Percentiles rank a stretch among this genome's conserved stretches.
These are phyloP conservation scores for Citrus glauca DNA, from an alignment of 345 rosid species.

Conservation along the genomic window DNA sequence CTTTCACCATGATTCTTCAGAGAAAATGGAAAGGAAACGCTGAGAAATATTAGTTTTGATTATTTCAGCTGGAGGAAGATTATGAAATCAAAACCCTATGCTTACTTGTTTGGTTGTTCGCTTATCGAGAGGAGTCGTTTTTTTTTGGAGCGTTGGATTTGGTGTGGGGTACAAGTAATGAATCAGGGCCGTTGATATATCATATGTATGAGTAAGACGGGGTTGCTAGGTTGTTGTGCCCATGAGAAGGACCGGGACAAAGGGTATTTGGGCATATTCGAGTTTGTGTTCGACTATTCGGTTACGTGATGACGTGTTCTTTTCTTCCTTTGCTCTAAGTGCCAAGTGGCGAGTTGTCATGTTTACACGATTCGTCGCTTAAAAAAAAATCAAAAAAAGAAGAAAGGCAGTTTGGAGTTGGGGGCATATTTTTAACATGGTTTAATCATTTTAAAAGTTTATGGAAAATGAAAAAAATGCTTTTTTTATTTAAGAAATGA, in stretches of 20 bases:
- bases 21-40: slow-evolving; percentile 8
- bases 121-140: background rate
- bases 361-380: background rate
- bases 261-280: slow-evolving; percentile 12
- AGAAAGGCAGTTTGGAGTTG: no score
- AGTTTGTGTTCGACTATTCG: background rate
- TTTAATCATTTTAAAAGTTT: no score
- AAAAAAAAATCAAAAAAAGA: no score
- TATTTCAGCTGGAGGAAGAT: background rate
- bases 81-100: slow-evolving; percentile 9
- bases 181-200: slow-evolving; percentile 20
- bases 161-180: background rate
- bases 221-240: background rate
- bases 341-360: background rate
- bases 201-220: background rate
- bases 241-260: background rate
- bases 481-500: no score
- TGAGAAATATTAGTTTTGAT: background rate
- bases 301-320: background rate
- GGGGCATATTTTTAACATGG: no score
- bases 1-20: slow-evolving; percentile 68
- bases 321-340: background rate
- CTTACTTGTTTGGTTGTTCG: background rate
- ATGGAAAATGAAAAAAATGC: no score
- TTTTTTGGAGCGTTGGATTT: slow-evolving; percentile 28